Conservation (phyloP, 2,329 filamentous ascomycete genomes). For the Nannizziopsis arthrosporioides region DNA sequence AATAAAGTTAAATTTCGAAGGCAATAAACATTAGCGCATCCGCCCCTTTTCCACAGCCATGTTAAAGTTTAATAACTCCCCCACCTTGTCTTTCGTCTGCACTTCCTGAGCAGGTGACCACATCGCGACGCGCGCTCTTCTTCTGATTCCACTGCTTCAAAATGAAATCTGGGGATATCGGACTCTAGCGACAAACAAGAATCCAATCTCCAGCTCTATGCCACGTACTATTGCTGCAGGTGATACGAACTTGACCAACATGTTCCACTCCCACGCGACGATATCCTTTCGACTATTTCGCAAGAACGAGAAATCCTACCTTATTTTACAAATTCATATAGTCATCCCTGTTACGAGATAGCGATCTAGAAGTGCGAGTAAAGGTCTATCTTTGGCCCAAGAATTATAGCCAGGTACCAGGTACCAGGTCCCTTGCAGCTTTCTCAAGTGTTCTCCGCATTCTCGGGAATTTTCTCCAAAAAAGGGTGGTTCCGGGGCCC, state of each 20-base stretch:
- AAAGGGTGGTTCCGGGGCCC: too few relatives aligned
- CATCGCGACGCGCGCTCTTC: not conserved
- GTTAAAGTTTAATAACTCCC: not conserved
- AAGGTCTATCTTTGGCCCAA: not conserved
- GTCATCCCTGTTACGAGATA: not conserved
- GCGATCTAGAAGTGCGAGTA: not conserved
- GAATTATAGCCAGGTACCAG: too few relatives aligned
- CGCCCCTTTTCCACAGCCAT: not conserved
- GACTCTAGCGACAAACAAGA: too few relatives aligned
- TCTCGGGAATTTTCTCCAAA: too few relatives aligned
- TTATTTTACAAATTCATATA: not conserved
- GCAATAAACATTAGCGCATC: slow-evolving; percentile 1
- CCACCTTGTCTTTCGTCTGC: not conserved
- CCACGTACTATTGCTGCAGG: not conserved
- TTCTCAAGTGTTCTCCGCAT: not conserved
- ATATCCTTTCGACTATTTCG: not conserved
- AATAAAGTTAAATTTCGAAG: not conserved
- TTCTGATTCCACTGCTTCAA: too few relatives aligned
- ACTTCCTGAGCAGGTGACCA: not conserved
- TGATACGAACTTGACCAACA: not conserved
- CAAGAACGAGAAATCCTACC: slow-evolving; percentile 8
- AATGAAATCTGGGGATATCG: too few relatives aligned
- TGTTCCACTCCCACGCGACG: slow-evolving; percentile 5
- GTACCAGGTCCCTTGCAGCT: not conserved
- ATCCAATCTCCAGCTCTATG: too few relatives aligned